Conservation (phyloP, 129 eudicot species). For the Kitagawia praeruptora region DNA sequence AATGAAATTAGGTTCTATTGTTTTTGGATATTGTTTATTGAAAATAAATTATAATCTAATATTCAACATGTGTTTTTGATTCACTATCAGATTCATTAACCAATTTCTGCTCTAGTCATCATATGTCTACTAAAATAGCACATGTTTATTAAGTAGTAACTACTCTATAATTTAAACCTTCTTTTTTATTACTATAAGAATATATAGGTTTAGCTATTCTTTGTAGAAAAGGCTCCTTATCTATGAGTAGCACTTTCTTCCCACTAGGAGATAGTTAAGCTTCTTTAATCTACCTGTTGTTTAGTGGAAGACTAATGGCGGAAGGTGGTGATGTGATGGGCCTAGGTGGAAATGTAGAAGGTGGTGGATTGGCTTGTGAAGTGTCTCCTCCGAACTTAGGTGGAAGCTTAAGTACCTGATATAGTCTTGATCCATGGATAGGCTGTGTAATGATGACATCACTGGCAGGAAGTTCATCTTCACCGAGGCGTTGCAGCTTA, state of each 20-base stretch:
- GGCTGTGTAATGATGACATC: slow-evolving; percentile 55
- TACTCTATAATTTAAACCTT: no score
- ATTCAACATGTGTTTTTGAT: no score
- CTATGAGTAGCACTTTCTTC: slow-evolving; percentile 35
- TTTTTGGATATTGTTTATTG: no score
- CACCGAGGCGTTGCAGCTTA: slow-evolving; percentile 30
- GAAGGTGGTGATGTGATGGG: not conserved
- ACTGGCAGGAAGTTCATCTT: slow-evolving; percentile 35
- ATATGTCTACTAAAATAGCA: no score
- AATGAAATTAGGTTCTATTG: no score
- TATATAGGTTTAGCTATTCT: slow-evolving; percentile 15
- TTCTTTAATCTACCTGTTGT: slow-evolving; percentile 6
- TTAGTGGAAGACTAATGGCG: not conserved
- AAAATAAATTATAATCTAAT: no score
- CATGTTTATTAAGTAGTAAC: no score
- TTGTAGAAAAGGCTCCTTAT: slow-evolving; percentile 24
- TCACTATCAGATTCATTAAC: no score
- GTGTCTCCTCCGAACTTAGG: not conserved
- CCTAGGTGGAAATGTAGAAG: not conserved
- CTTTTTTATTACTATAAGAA: no score
- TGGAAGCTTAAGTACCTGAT: slow-evolving; percentile 18
- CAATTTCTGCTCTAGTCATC: no score
- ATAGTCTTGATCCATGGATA: not conserved
- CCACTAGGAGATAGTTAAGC: slow-evolving; percentile 23
- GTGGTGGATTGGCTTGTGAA: not conserved